These are phyloP conservation scores for Metrosideros polymorpha DNA, from an alignment of 441 rosid genomes.

Conservation along the genomic window DNA sequence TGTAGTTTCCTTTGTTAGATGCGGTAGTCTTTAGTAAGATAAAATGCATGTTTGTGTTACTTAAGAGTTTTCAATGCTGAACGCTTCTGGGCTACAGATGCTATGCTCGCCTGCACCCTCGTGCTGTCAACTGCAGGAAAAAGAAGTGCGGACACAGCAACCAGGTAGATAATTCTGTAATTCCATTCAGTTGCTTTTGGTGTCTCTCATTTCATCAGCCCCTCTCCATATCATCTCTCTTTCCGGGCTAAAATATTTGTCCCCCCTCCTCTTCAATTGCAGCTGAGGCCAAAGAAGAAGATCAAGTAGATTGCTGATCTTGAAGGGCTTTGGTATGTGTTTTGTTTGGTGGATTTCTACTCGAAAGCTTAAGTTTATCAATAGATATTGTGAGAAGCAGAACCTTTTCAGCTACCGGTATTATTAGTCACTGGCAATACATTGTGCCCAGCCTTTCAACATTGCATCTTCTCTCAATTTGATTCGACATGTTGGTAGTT, in stretches of 20 bases:
- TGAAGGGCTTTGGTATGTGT: background rate
- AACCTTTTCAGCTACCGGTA: background rate
- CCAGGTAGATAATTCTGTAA: slow-evolving; percentile 29
- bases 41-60: background rate
- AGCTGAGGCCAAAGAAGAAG: slow-evolving; percentile 86
- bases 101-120: slow-evolving; percentile 66
- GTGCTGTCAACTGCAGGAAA: slow-evolving; percentile 73
- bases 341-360: background rate
- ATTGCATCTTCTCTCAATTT: background rate
- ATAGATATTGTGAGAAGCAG: background rate
- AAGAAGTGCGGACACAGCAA: slow-evolving; percentile 83
- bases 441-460: background rate
- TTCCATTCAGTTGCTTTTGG: background rate
- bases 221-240: background rate
- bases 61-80: background rate
- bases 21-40: background rate
- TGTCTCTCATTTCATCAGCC: background rate
- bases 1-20: background rate
- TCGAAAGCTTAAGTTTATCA: background rate
- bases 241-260: background rate
- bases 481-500: background rate
- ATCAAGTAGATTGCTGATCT: slow-evolving; percentile 31
- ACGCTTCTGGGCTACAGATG: slow-evolving; percentile 23
- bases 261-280: slow-evolving; percentile 5
- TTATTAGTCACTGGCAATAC: background rate